A percentile compares a stretch with the other conserved stretches of the same genome.
phyloP scores from a whole-genome alignment of 1,284 basidiomycete species.

The Phellopilus nigrolimitatus region DNA sequence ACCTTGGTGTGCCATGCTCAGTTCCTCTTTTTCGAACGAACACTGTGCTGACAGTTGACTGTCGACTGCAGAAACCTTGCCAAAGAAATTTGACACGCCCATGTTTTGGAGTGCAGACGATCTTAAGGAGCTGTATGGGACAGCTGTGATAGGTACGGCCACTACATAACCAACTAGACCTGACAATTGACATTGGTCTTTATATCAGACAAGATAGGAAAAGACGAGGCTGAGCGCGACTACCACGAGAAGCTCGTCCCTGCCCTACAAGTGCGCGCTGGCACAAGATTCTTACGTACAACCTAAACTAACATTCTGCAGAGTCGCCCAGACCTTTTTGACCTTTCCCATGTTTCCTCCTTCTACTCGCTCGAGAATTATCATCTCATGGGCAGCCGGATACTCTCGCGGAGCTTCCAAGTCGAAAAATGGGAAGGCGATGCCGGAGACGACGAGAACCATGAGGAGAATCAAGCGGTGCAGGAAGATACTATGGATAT shows the following conservation, averaged over 20 bases:
- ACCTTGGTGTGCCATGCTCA: constrained; percentile 50
- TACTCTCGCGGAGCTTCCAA: constrained; percentile 87
- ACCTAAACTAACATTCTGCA: constrained; percentile 28
- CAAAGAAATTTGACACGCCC: constrained; percentile 77
- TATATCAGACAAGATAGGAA: constrained; percentile 77
- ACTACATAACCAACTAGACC: background rate
- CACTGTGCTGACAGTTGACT: background rate
- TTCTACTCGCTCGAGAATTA: constrained; percentile 75
- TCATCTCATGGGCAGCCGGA: constrained; percentile 91
- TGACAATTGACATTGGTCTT: constrained; percentile 5
- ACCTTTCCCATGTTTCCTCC: constrained; percentile 36
- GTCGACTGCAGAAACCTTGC: constrained; percentile 50
- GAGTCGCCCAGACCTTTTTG: constrained; percentile 72
- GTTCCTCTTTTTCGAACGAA: background rate
- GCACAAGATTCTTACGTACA: background rate
- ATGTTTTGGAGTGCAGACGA: constrained; percentile 91
- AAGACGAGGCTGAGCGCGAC: constrained; percentile 74
- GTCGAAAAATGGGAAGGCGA: constrained; percentile 56
- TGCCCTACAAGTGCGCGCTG: constrained; percentile 51
- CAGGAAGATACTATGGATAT: constrained; percentile 42
- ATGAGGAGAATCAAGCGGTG: constrained; percentile 27
- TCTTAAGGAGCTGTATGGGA: constrained; percentile 75
- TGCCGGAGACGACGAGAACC: constrained; percentile 29
- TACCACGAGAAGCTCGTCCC: constrained; percentile 66
- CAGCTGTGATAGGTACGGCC: constrained; percentile 74